Percentiles rank a stretch among this genome's conserved stretches.
Conservation (phyloP, 345 rosid genomes). For the Syzygium oleosum region DNA sequence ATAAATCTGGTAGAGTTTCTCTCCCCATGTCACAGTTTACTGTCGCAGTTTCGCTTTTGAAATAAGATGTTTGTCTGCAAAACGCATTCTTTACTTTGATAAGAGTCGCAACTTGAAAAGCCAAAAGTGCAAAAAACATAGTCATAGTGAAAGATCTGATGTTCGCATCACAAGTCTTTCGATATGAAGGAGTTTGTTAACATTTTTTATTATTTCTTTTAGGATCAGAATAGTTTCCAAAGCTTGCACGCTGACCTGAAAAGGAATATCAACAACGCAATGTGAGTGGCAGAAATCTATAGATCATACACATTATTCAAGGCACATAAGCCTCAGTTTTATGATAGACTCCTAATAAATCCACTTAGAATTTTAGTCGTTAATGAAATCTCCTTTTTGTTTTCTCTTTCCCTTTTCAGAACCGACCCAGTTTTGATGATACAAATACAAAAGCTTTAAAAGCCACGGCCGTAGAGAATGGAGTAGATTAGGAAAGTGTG, state of each 20-base stretch:
- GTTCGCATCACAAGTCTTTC: background rate
- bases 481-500: background rate
- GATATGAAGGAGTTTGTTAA: background rate
- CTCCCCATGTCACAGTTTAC: background rate
- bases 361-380: background rate
- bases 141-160: background rate
- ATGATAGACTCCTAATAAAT: background rate
- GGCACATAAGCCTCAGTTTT: slow-evolving; percentile 10
- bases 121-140: background rate
- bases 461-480: background rate
- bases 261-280: slow-evolving; percentile 13
- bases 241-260: slow-evolving; percentile 8
- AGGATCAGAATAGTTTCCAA: slow-evolving; percentile 13
- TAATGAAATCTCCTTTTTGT: too few species aligned
- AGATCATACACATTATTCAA: slow-evolving; percentile 22
- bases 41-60: background rate
- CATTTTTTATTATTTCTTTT: background rate
- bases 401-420: background rate
- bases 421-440: slow-evolving; percentile 21
- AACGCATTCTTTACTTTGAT: background rate
- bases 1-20: background rate
- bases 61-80: background rate
- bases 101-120: background rate
- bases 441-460: slow-evolving; percentile 13
- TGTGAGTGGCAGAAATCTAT: slow-evolving; percentile 22